These are phyloP conservation scores for Graphium sp. DNA, from an alignment of 2,329 filamentous ascomycete species.

Conservation along the genomic window DNA sequence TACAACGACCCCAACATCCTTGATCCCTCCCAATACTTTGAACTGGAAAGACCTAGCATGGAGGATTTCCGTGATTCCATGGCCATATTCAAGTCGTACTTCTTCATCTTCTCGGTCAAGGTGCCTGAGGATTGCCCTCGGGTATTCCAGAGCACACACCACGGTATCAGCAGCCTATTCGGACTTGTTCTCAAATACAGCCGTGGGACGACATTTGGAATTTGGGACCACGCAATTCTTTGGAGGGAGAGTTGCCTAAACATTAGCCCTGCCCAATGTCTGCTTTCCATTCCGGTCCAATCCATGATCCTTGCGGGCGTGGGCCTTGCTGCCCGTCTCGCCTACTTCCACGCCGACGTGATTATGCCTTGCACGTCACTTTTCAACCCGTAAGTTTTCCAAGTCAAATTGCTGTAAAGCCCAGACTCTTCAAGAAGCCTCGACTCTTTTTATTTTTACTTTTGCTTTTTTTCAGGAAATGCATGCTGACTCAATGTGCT, in stretches of 20 bases:
- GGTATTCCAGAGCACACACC: slow-evolving; percentile 48
- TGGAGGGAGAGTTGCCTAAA: slow-evolving; percentile 39
- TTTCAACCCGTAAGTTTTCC: slow-evolving; percentile 30
- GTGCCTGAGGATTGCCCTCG: slow-evolving; percentile 37
- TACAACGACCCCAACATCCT: slow-evolving; percentile 21
- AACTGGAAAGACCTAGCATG: slow-evolving; percentile 16
- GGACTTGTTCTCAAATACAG: slow-evolving; percentile 46
- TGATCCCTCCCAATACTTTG: slow-evolving; percentile 13
- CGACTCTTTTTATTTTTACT: not conserved
- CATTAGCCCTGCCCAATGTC: slow-evolving; percentile 28
- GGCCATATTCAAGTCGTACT: slow-evolving; percentile 21
- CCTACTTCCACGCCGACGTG: slow-evolving; percentile 38
- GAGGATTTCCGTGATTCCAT: slow-evolving; percentile 16
- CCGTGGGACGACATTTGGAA: slow-evolving; percentile 39
- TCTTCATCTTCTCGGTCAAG: slow-evolving; percentile 40
- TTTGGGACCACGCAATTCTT: slow-evolving; percentile 47
- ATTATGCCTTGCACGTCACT: slow-evolving; percentile 40
- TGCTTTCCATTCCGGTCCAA: slow-evolving; percentile 28
- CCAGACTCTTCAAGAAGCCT: not conserved
- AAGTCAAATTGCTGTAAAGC: no score
- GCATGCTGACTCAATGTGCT: slow-evolving; percentile 1
- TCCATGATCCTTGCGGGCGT: slow-evolving; percentile 27
- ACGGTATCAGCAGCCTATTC: slow-evolving; percentile 42
- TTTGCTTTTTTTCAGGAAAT: no score
- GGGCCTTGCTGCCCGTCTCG: slow-evolving; percentile 25